Base-by-base conservation (phyloP, 768 basidiomycete species). In the Xerocomus potaroensis region DNA sequence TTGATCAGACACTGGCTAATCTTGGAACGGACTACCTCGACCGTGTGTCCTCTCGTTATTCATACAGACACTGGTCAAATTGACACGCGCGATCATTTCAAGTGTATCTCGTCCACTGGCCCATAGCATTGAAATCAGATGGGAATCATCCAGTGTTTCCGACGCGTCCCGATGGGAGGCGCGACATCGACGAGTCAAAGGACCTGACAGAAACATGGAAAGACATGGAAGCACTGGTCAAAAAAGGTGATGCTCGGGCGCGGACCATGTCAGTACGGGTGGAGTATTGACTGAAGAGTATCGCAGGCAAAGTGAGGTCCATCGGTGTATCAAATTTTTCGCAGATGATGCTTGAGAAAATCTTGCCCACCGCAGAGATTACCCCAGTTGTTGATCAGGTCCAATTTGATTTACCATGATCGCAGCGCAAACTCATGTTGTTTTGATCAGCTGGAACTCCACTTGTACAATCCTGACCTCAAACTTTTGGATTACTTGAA, bases 1-100 rank as follows among this genome's bases (percentile, higher is more conserved):
- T 94, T 11, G 80, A 91, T 61, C 74, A 83, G 59, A 83, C 87
- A 14, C 80, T 94, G 12, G 74, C 78, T 19, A 81, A 81, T 58
- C 80, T 95, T 26, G 89, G 84, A n/a, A 79, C 78, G 26, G 83
- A 90, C 69, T 93, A 93, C 67, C 76, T 94, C 21, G 91, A 94
- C 50, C 71, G 86, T 83, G 58, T 63, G 76, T 70, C 52, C n/a
- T 26, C 14, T n/a, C 16, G 6, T 16, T 21, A n/a, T 19, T 37
- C 3, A 10, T 33, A 18, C 15, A 41, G 2, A 27, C 57, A 1
- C 27, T 36, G 8, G n/a, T n/a, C n/a, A n/a, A n/a, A n/a, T 42
- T 10, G 16, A 0, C 5, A 5, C 8, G 33, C 8, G 31, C 15
- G 8, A 8, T 18, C 5, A 3, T n/a, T 15, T 45, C 33, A 9